phyloP scores from a whole-genome alignment of 352 stramenopile species.

The Phytophthora idaei region DNA sequence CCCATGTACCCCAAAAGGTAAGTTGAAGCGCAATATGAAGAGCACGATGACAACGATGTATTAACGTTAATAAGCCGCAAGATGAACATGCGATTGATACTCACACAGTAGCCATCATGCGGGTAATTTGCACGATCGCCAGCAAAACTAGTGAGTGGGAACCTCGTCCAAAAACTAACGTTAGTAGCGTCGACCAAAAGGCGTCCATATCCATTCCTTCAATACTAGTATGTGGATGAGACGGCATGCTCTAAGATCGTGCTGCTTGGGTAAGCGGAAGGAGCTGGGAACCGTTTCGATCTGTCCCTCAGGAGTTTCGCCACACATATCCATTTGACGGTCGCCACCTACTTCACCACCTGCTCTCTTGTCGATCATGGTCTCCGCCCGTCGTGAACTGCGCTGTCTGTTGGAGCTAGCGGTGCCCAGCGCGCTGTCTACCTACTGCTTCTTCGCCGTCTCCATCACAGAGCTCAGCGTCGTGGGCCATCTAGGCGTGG shows the following conservation, averaged over 20 bases:
- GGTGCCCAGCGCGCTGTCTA: slow-evolving; percentile 61
- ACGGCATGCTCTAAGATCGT: background rate
- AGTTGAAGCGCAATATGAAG: background rate
- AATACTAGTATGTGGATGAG: background rate
- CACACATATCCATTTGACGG: slow-evolving; percentile 17
- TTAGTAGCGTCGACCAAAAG: background rate
- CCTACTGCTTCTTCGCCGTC: slow-evolving; percentile 83
- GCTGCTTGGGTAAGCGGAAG: background rate
- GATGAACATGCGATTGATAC: too few relatives aligned
- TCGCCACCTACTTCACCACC: slow-evolving; percentile 4
- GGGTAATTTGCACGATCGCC: too few relatives aligned
- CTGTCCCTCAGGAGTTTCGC: slow-evolving; percentile 4
- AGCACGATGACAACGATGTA: too few relatives aligned
- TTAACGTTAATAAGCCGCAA: too few relatives aligned
- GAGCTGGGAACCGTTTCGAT: background rate
- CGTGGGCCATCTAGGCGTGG: slow-evolving; percentile 77
- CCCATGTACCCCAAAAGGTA: background rate
- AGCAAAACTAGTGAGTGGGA: too few relatives aligned
- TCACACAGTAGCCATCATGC: too few relatives aligned
- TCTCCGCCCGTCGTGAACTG: slow-evolving; percentile 41
- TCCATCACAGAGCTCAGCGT: slow-evolving; percentile 85
- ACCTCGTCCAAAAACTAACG: too few relatives aligned
- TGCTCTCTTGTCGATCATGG: slow-evolving; percentile 22
- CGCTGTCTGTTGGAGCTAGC: slow-evolving; percentile 59
- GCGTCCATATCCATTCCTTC: background rate